Evolutionary conservation across 2,329 filamentous ascomycete species (phyloP).

Genomic region (Fusarium goolgardi): DNA sequence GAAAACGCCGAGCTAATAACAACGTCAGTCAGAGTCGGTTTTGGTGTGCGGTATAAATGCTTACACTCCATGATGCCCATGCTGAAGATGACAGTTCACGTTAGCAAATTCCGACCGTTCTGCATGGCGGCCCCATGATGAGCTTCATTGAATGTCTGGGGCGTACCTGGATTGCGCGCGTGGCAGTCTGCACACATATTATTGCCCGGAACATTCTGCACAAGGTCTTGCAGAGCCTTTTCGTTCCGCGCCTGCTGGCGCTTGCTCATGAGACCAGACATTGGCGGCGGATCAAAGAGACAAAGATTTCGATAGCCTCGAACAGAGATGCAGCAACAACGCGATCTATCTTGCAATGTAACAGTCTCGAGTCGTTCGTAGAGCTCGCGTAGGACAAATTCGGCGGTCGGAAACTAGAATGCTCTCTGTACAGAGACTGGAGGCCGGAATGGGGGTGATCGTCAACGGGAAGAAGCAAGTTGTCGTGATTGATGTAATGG

Average conservation of each 20-base stretch:
- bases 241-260: conserved; percentile 98
- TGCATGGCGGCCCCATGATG: background rate
- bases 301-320: conserved; percentile 3
- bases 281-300: conserved; percentile 52
- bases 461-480: conserved; percentile 35
- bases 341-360: conserved; percentile 30
- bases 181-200: conserved; percentile 94
- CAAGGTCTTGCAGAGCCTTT: conserved; percentile 87
- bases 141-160: conserved; percentile 13
- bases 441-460: conserved; percentile 27
- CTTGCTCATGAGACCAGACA: conserved; percentile 86
- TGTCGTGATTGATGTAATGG: conserved; percentile 21
- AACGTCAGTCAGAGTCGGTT: conserved; percentile 36
- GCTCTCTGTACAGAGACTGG: conserved; percentile 19
- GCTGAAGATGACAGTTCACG: conserved; percentile 60
- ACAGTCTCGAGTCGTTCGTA: conserved; percentile 38
- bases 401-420: conserved; percentile 24
- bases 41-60: conserved; percentile 50
- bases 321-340: conserved; percentile 19
- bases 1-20: conserved; percentile 84
- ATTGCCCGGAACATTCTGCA: conserved; percentile 86
- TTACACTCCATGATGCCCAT: conserved; percentile 97
- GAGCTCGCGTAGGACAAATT: conserved; percentile 29
- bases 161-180: conserved; percentile 88
- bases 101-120: conserved; percentile 43